Base-by-base conservation (phyloP, 1,284 basidiomycete genomes). In the Meripilus lineatus region DNA sequence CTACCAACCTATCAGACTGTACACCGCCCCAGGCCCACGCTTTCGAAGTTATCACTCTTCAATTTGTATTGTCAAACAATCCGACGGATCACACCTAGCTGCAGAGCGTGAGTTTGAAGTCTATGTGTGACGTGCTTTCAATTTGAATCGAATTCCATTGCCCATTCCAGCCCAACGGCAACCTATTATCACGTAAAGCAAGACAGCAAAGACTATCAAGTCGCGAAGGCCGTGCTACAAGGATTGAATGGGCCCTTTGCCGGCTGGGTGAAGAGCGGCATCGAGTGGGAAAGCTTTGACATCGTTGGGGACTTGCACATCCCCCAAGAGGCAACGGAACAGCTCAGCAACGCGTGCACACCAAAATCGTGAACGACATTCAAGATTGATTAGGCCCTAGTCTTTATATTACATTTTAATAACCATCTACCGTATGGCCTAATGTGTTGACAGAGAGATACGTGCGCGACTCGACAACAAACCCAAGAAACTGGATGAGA, bases 11-110 rank as follows among this genome's bases (percentile, higher is more conserved):
- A 23, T 40, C 32, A 15, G 25, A 11, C 14, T 22, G 10, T 23
- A 20, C 3, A 20, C 18, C 20, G n/a, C n/a, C 7, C n/a, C 32
- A 66, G 65, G 26, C 64, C 65, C 1, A 23, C 57, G 2, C 48
- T 66, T 6, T 66, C 60, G 5, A 68, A 68, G 35, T 38, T 61
- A 2, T 42, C 61, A 6, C 32, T 67, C 3, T 61, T 60, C 36
- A 45, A 34, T 2, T 42, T 66, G n/a, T 58, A 52, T 30, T 17
- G 14, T 32, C n/a, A 17, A 26, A 30, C 21, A 2, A 17, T 33
- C 30, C 17, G 34, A 23, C 38, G 38, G 20, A 32, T 30, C 7
- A 38, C 25, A 25, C 20, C 20, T 8, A 26, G 32, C 6, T 37
- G 13, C 14, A 8, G 3, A n/a, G 28, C n/a, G 10, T 30, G 28